A percentile compares a stretch with the other conserved stretches of the same genome.
These are phyloP conservation scores for Sarcocystis neurona DNA, from an alignment of 169 alveolate species.

Conservation along the genomic window DNA sequence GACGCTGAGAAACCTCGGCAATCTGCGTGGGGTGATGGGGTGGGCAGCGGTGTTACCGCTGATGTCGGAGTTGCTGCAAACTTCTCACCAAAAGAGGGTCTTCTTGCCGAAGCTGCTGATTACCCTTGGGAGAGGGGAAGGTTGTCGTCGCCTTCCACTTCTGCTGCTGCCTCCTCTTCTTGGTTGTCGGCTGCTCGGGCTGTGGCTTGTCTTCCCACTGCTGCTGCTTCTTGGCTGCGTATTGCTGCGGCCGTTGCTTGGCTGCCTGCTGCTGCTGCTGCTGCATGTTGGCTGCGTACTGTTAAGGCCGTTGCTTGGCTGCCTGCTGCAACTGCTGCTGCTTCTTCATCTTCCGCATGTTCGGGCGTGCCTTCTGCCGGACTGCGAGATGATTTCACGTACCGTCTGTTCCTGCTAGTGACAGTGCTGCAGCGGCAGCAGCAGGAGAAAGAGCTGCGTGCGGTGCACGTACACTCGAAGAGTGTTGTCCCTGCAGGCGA, in stretches of 20 bases:
- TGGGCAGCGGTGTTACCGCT: neutral
- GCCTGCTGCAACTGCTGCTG: neutral
- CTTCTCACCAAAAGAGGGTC: too few species aligned
- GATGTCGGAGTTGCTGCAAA: neutral
- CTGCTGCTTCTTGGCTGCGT: neutral
- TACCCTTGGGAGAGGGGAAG: too few species aligned
- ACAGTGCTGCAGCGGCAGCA: slow-evolving; percentile 25
- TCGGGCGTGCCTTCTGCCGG: neutral
- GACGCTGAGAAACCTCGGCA: too few species aligned
- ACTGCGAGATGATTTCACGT: neutral
- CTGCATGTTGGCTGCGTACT: neutral
- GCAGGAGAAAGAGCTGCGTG: too few species aligned
- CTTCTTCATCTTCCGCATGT: neutral
- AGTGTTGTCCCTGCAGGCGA: too few species aligned
- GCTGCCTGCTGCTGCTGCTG: neutral
- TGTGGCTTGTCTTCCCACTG: neutral
- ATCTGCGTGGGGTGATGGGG: neutral
- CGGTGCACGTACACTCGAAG: slow-evolving; percentile 8
- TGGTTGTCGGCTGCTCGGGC: neutral
- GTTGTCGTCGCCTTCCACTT: neutral
- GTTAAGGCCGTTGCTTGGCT: neutral
- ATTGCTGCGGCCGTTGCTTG: neutral
- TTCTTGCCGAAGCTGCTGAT: too few species aligned
- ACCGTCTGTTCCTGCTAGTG: neutral
- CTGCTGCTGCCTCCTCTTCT: neutral